These are phyloP conservation scores for Fragilariopsis cylindrus DNA, from an alignment of 108 stramenopile genomes.

Conservation along the genomic window DNA sequence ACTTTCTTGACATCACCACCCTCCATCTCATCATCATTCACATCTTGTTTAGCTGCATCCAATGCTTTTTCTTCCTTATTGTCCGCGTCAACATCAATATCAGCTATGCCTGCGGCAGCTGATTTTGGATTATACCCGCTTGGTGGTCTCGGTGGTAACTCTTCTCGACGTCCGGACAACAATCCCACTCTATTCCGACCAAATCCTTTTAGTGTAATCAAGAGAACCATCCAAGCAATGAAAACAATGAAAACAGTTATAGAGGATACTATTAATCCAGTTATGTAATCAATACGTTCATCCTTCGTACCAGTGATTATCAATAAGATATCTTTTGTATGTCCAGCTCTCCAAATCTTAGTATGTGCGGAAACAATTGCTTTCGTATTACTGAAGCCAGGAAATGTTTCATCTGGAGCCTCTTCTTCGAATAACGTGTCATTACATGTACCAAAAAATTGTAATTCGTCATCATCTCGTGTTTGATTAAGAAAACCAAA, in stretches of 20 bases:
- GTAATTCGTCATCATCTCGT: background rate
- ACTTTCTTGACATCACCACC: background rate
- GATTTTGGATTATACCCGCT: background rate
- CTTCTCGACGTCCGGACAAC: background rate
- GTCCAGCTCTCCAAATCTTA: background rate
- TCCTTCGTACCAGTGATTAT: background rate
- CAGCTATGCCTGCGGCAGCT: background rate
- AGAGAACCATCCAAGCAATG: slow-evolving; percentile 38
- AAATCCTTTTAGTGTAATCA: slow-evolving; percentile 12
- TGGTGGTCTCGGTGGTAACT: slow-evolving; percentile 5
- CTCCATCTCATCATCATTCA: background rate
- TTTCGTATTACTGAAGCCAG: background rate
- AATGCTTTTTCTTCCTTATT: background rate
- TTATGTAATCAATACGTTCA: slow-evolving; percentile 37
- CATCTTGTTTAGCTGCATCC: background rate
- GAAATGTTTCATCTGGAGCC: background rate
- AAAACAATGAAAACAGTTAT: slow-evolving; percentile 67
- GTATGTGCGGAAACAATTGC: slow-evolving; percentile 7
- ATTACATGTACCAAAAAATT: background rate
- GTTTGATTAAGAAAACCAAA: background rate
- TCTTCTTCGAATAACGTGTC: background rate
- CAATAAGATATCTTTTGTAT: slow-evolving; percentile 1
- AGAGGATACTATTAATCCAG: slow-evolving; percentile 54
- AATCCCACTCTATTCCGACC: slow-evolving; percentile 4
- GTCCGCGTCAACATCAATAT: background rate